Conservation (phyloP, 441 rosid genomes). For the Metrosideros polymorpha region DNA sequence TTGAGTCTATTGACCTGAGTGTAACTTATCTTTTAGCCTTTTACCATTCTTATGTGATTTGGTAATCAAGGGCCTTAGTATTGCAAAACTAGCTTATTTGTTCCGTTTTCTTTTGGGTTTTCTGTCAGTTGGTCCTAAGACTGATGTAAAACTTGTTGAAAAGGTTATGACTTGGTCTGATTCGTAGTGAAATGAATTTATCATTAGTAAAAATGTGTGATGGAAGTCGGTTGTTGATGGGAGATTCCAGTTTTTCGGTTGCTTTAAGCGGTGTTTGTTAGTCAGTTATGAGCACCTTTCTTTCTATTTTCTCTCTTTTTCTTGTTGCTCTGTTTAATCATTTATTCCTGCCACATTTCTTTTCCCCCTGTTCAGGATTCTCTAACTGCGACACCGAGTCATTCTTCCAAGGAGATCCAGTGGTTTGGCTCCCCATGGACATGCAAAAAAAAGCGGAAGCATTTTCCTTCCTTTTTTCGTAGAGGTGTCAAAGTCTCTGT, state of each 20-base stretch:
- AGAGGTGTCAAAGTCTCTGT: slow-evolving; percentile 64
- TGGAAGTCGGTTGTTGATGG: neutral
- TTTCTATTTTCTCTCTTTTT: neutral
- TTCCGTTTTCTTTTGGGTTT: neutral
- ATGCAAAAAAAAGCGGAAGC: slow-evolving; percentile 49
- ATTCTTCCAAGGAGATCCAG: slow-evolving; percentile 14
- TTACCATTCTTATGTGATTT: neutral
- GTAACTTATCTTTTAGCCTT: neutral
- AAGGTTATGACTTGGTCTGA: neutral
- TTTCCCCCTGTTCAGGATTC: slow-evolving; percentile 11
- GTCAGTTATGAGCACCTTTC: neutral
- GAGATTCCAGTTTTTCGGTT: neutral
- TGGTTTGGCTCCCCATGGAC: slow-evolving; percentile 70
- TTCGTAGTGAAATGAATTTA: neutral
- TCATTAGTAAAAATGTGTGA: too few species aligned
- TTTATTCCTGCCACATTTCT: neutral
- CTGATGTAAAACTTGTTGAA: neutral
- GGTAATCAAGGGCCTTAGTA: neutral
- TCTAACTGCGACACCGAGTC: slow-evolving; percentile 15
- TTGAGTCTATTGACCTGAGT: neutral
- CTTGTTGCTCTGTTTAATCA: neutral
- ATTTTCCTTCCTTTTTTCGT: slow-evolving; percentile 47
- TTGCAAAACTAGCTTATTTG: neutral
- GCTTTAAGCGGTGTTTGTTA: neutral
- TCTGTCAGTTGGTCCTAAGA: neutral